These are phyloP conservation scores for Elsinoe ampelina DNA, from an alignment of 2,329 filamentous ascomycete genomes.

Conservation along the genomic window DNA sequence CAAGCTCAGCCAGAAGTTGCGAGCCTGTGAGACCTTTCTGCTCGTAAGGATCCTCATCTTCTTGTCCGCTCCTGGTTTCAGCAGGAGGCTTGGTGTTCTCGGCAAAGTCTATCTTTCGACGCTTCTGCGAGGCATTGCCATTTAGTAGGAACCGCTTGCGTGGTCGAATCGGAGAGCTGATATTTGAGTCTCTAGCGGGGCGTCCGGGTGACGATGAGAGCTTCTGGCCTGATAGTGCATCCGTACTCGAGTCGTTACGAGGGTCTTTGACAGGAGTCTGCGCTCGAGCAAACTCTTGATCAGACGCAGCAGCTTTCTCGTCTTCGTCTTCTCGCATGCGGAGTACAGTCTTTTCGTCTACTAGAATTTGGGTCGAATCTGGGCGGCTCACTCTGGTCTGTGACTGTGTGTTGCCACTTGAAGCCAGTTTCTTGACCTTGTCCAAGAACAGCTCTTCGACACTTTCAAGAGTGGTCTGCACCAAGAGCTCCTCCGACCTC, in stretches of 20 bases:
- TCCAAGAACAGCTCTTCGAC: conserved; percentile 78
- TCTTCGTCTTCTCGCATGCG: conserved; percentile 35
- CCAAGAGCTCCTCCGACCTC: conserved; percentile 36
- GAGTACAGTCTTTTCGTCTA: conserved; percentile 55
- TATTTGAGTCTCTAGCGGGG: not conserved
- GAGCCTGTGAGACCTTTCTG: conserved; percentile 13
- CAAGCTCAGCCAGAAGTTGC: conserved; percentile 7
- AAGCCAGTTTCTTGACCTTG: conserved; percentile 38
- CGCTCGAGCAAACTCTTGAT: not conserved
- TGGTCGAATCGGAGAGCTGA: not conserved
- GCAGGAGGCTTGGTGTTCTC: not conserved
- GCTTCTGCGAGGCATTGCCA: not conserved
- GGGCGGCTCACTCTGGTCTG: not conserved
- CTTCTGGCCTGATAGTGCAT: not conserved
- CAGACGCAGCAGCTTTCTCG: conserved; percentile 32
- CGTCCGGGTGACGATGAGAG: not conserved
- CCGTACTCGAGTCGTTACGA: not conserved
- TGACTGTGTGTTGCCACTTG: not conserved
- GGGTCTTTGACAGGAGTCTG: not conserved
- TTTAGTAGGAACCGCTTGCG: conserved; percentile 3
- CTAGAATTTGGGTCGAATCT: conserved; percentile 32
- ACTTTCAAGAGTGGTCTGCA: conserved; percentile 74
- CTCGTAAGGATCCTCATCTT: not conserved
- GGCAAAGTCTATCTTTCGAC: not conserved
- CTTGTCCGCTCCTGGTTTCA: not conserved